Conservation (phyloP, 345 rosid species). For the Arabidopsis suecica region DNA sequence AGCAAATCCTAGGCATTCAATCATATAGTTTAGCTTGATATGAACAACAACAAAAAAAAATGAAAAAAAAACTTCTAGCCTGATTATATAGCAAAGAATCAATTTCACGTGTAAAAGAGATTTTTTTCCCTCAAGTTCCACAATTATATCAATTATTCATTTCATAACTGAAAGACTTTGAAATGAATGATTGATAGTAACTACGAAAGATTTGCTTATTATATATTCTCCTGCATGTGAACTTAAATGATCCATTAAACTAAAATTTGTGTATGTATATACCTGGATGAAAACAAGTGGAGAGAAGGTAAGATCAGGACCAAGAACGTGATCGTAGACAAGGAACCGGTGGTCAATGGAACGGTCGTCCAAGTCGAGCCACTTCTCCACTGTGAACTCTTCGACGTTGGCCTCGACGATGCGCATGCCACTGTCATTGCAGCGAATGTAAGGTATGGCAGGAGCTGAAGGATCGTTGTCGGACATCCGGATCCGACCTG, state of each 20-base stretch:
- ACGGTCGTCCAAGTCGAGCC: conserved; percentile 44
- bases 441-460: conserved; percentile 58
- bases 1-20: no score
- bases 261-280: conserved; percentile 12
- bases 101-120: neutral
- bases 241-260: neutral
- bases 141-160: neutral
- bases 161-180: neutral
- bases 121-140: neutral
- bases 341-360: conserved; percentile 46
- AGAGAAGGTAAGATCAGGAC: conserved; percentile 81
- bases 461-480: conserved; percentile 37
- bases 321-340: conserved; percentile 53
- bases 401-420: conserved; percentile 59
- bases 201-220: conserved; percentile 2
- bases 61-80: neutral
- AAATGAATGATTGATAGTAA: conserved; percentile 4
- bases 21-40: no score
- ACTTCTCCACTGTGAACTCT: conserved; percentile 57
- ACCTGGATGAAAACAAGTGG: conserved; percentile 79
- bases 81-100: neutral
- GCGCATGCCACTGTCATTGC: conserved; percentile 82
- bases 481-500: conserved; percentile 65
- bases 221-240: neutral
- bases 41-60: no score